These are phyloP conservation scores for Aristolochia contorta DNA, from an alignment of 164 flowering plant species.

Conservation along the genomic window DNA sequence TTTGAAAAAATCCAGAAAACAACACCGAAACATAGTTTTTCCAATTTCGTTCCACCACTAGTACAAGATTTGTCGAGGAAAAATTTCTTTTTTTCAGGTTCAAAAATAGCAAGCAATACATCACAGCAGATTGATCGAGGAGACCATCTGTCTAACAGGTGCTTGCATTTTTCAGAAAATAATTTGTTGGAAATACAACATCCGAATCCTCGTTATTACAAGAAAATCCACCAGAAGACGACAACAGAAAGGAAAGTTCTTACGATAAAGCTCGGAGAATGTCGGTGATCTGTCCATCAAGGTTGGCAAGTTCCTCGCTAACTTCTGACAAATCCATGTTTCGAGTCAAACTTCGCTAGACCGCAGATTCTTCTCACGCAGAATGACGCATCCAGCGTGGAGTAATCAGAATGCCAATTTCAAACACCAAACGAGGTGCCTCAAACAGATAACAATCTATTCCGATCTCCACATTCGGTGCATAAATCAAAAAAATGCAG, in stretches of 20 bases:
- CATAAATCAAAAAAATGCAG: too few relatives aligned
- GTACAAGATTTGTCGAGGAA: too few relatives aligned
- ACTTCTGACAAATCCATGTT: constrained; percentile 52
- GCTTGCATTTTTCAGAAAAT: not conserved
- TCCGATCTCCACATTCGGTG: too few relatives aligned
- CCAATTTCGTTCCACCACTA: too few relatives aligned
- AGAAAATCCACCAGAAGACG: not conserved
- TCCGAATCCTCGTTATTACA: not conserved
- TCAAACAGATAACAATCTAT: too few relatives aligned
- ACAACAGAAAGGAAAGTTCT: constrained; percentile 13
- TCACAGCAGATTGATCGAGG: not conserved
- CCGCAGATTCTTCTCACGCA: too few relatives aligned
- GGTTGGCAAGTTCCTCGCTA: constrained; percentile 79
- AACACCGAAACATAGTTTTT: not conserved
- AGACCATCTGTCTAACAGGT: not conserved
- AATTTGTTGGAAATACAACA: not conserved
- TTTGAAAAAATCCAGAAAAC: not conserved
- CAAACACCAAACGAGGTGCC: too few relatives aligned
- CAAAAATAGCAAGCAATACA: not conserved
- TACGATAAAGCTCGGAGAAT: constrained; percentile 86
- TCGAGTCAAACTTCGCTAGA: not conserved
- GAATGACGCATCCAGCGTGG: too few relatives aligned
- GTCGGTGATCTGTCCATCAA: constrained; percentile 76
- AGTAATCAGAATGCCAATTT: too few relatives aligned
- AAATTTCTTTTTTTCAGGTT: not conserved